Conservation (phyloP, 2,329 filamentous ascomycete genomes). For the Teratosphaeria gauchensis region DNA sequence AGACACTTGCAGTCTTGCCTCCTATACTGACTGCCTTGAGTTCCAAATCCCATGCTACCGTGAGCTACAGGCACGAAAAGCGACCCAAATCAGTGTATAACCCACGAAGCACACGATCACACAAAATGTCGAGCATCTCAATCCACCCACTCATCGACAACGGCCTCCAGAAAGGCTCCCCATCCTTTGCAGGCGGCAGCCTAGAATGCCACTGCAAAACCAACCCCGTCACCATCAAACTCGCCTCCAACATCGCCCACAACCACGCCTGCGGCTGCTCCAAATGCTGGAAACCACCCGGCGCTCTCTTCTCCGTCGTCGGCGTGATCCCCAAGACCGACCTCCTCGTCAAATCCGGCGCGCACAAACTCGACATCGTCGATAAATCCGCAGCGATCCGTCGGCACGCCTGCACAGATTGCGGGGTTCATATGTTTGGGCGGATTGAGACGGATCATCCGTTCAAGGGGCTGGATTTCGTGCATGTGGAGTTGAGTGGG, state of each 20-base stretch:
- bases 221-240: slow-evolving; percentile 48
- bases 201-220: slow-evolving; percentile 51
- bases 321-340: slow-evolving; percentile 50
- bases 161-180: slow-evolving; percentile 47
- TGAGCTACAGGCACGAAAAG: no score
- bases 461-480: slow-evolving; percentile 61
- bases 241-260: slow-evolving; percentile 51
- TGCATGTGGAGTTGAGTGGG: slow-evolving; percentile 53
- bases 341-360: slow-evolving; percentile 49
- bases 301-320: slow-evolving; percentile 55
- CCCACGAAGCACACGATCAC: not conserved
- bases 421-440: slow-evolving; percentile 54
- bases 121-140: not conserved
- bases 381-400: slow-evolving; percentile 50
- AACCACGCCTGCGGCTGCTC: slow-evolving; percentile 65
- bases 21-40: no score
- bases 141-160: slow-evolving; percentile 56
- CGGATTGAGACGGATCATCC: slow-evolving; percentile 56
- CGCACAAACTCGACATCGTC: slow-evolving; percentile 47
- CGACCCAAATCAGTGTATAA: not conserved
- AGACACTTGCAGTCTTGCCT: no score
- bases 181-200: slow-evolving; percentile 50
- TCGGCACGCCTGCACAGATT: slow-evolving; percentile 51
- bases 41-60: no score
- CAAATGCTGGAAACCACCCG: slow-evolving; percentile 61